A percentile compares a stretch with the other conserved stretches of the same genome.
Conservation (phyloP, 2,329 filamentous ascomycete genomes). For the Zasmidium cellare region DNA sequence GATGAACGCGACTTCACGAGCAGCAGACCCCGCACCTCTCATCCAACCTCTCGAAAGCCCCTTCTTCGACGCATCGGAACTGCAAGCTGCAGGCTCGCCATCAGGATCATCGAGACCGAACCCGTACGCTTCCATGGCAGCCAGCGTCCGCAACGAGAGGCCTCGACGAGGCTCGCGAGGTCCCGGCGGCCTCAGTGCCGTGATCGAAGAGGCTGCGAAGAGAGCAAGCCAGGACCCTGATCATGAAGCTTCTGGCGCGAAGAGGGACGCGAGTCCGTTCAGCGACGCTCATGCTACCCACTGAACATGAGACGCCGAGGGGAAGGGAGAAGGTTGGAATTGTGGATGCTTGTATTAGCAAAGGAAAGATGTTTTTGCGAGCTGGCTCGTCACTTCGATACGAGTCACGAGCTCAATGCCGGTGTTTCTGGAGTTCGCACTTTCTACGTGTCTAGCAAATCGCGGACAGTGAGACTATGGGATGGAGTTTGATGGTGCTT, state of each 20-base stretch:
- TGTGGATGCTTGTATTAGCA: background rate
- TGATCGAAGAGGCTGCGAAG: constrained; percentile 47
- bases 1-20: constrained; percentile 18
- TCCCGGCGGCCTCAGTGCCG: constrained; percentile 40
- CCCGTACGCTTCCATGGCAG: constrained; percentile 41
- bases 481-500: constrained; percentile 2
- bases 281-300: constrained; percentile 27
- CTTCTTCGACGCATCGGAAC: constrained; percentile 36
- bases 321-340: background rate
- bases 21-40: constrained; percentile 18
- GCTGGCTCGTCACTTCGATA: constrained; percentile 8
- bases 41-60: constrained; percentile 32
- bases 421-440: background rate
- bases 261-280: constrained; percentile 36
- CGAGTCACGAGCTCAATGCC: constrained; percentile 9
- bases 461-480: background rate
- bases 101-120: constrained; percentile 29
- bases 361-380: background rate
- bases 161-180: constrained; percentile 14
- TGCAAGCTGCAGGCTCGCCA: constrained; percentile 18
- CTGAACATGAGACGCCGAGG: background rate
- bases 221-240: constrained; percentile 38
- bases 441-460: background rate
- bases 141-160: constrained; percentile 23
- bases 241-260: constrained; percentile 21